Percentiles rank a stretch among this genome's conserved stretches.
These are phyloP conservation scores for Monilinia polystroma DNA, from an alignment of 2,329 filamentous ascomycete species.

Conservation along the genomic window DNA sequence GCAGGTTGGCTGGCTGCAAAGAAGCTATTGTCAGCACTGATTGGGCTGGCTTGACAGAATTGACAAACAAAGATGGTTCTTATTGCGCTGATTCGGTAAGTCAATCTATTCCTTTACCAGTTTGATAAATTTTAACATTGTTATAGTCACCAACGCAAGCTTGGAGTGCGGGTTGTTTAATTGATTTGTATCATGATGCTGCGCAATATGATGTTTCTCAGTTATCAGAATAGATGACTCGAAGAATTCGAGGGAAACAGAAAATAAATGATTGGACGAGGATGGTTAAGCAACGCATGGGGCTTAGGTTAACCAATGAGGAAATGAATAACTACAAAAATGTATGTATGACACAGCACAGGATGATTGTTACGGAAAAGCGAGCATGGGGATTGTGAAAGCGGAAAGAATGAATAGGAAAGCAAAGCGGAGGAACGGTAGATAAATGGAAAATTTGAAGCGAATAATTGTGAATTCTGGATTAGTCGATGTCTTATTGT, in stretches of 20 bases:
- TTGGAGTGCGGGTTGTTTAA: slow-evolving; percentile 91
- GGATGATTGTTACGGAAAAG: slow-evolving; percentile 3
- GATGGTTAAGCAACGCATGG: background rate
- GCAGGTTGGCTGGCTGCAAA: slow-evolving; percentile 79
- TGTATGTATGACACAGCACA: background rate
- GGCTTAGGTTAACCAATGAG: background rate
- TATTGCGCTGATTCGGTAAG: slow-evolving; percentile 84
- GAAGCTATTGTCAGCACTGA: slow-evolving; percentile 73
- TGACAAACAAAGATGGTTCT: slow-evolving; percentile 87
- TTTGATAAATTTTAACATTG: slow-evolving; percentile 28
- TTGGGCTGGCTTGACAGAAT: slow-evolving; percentile 89
- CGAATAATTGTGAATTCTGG: background rate
- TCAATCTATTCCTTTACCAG: slow-evolving; percentile 35
- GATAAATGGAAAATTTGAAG: background rate
- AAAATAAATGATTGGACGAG: background rate
- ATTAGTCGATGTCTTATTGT: background rate
- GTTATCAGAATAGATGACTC: slow-evolving; percentile 19
- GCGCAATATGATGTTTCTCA: slow-evolving; percentile 43
- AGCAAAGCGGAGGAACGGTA: background rate
- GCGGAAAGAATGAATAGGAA: background rate
- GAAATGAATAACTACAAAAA: background rate
- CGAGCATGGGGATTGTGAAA: background rate
- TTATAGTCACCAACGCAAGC: slow-evolving; percentile 84
- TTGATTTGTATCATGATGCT: slow-evolving; percentile 95
- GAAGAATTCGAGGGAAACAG: background rate